Evolutionary conservation across 1,139 yeast species (phyloP).

Genomic region (Protomyces pachydermus): DNA sequence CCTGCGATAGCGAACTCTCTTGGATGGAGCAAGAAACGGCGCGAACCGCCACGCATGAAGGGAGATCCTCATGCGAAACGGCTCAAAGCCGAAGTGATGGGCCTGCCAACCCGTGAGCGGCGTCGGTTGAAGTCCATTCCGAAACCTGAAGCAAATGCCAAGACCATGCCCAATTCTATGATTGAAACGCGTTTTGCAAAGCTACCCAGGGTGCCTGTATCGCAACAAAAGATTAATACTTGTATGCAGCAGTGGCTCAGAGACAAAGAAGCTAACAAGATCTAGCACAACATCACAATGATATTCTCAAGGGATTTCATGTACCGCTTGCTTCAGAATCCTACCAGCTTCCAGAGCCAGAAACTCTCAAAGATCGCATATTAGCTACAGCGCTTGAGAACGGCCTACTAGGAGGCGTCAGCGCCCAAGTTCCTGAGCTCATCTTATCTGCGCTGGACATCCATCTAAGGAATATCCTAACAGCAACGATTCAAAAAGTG

Average conservation of each 20-base stretch:
- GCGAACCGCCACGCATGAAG: conserved; percentile 35
- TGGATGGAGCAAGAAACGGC: conserved; percentile 49
- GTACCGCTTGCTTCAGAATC: conserved; percentile 75
- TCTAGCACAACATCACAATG: conserved; percentile 43
- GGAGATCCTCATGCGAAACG: conserved; percentile 62
- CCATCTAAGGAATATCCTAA: conserved; percentile 19
- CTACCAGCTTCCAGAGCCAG: conserved; percentile 78
- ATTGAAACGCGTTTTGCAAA: conserved; percentile 77
- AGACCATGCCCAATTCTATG: conserved; percentile 18
- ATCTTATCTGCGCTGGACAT: conserved; percentile 17
- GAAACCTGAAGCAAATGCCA: conserved; percentile 32
- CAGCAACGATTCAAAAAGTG: conserved; percentile 6
- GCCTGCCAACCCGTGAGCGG: conserved; percentile 78
- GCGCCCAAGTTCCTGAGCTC: conserved; percentile 61
- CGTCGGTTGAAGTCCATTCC: conserved; percentile 78
- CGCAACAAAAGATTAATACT: conserved; percentile 41
- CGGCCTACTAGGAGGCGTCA: conserved; percentile 80
- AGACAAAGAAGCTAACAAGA: not conserved
- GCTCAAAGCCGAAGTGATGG: conserved; percentile 79
- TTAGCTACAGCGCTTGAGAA: conserved; percentile 83
- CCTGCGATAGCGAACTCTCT: conserved; percentile 48
- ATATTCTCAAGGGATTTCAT: conserved; percentile 81
- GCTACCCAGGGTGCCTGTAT: conserved; percentile 83
- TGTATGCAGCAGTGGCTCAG: conserved; percentile 20
- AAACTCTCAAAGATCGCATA: conserved; percentile 62